Evolutionary conservation across 768 basidiomycete species (phyloP), one percentile per base, ranked within the genome.

Genomic region (Filobasidium floriforme): DNA sequence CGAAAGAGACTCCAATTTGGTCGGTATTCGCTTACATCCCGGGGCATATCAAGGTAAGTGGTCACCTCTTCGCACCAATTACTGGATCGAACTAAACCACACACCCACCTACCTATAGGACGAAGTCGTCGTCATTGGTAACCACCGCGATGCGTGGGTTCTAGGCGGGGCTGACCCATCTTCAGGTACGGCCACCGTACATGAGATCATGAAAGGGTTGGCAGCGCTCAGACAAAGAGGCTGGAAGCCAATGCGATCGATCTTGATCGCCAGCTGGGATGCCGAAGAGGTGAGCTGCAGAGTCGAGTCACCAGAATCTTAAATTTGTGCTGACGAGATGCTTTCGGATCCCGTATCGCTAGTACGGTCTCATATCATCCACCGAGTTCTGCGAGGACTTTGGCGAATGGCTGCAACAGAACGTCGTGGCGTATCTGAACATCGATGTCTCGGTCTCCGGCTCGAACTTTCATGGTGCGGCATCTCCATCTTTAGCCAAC

Each of bases 321-420:
- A 82, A 91, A 49, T 75, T 90, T 43, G 46, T 46, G 18, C 18
- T 37, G 61, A 24, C 44, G 18, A 22, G n/a, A 19, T 22, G 22
- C 11, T 51, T 2, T 44, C 22, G 10, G 6, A 54, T 1, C 66
- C 37, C 24, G 7, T 44, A 24, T n/a, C 49, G 61, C 32, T 51
- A 69, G 69, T 77, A 77, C 40, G 77, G 79, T 6, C 63, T 79
- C 59, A 77, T 81, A 18, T 93, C 93, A 29, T 89, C 87, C 72
- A 93, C 90, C 3, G 94, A 97, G 78, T 94, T 88, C 84, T 91
- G 87, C 1, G 94, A 97, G 76, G 94, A 97, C 74, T 97, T 94
- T 73, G 74, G 85, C 0, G 82, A 84, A 18, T 94, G 88, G 86
- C 85, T 97, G 44, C 82, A 84, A 46, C 81, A 87, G 41, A 84